phyloP scores from a whole-genome alignment of 495 filamentous ascomycete species.

The Talaromyces stipitatus region DNA sequence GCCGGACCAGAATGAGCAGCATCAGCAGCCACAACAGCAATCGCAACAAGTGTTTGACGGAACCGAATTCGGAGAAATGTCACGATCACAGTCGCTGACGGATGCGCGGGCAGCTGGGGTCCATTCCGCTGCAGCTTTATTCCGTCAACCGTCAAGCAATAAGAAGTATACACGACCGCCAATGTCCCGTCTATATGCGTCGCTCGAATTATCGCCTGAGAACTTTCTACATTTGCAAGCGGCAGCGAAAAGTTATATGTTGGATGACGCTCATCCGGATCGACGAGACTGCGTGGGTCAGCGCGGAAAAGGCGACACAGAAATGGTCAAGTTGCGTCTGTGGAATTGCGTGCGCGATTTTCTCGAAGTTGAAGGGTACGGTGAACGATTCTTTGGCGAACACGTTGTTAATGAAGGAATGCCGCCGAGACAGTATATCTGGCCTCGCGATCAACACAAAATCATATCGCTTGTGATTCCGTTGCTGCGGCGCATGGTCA shows the following conservation, averaged over 20 bases:
- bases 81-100: constrained; percentile 25
- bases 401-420: constrained; percentile 36
- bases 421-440: constrained; percentile 38
- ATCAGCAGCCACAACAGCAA: constrained; percentile 12
- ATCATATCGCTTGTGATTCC: constrained; percentile 53
- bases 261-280: constrained; percentile 48
- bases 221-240: constrained; percentile 53
- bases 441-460: constrained; percentile 49
- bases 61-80: constrained; percentile 25
- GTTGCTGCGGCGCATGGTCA: constrained; percentile 53
- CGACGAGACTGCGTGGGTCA: constrained; percentile 52
- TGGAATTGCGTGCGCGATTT: constrained; percentile 54
- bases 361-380: constrained; percentile 46
- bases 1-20: constrained; percentile 22
- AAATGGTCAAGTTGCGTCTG: constrained; percentile 54
- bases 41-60: constrained; percentile 12
- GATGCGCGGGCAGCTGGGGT: constrained; percentile 46
- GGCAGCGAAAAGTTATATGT: constrained; percentile 54
- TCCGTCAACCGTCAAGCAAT: constrained; percentile 43
- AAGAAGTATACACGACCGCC: constrained; percentile 56
- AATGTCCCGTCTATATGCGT: constrained; percentile 53
- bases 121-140: constrained; percentile 52
- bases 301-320: constrained; percentile 50
- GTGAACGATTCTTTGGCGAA: constrained; percentile 49
- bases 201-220: constrained; percentile 49